These are phyloP conservation scores for Aspergillus sp. DNA, from an alignment of 2,329 filamentous ascomycete species.

Conservation along the genomic window DNA sequence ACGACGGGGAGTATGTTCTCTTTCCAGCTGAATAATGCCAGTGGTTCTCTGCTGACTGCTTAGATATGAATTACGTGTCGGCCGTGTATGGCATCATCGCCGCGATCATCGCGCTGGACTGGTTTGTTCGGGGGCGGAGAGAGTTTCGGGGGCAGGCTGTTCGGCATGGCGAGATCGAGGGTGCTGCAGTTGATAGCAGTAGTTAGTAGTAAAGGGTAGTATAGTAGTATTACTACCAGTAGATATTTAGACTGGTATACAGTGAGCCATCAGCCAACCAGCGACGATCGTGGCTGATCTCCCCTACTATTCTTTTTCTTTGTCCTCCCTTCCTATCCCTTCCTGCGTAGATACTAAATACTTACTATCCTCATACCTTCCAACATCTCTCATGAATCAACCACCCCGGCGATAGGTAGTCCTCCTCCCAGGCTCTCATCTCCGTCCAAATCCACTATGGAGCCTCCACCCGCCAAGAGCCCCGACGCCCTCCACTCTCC, in stretches of 20 bases:
- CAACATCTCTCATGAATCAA: no score
- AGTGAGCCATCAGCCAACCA: no score
- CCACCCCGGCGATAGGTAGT: no score
- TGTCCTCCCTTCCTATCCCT: no score
- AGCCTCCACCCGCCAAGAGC: background rate
- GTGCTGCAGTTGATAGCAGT: no score
- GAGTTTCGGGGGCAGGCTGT: constrained; percentile 18
- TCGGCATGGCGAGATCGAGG: constrained; percentile 13
- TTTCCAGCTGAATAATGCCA: background rate
- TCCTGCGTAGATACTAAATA: no score
- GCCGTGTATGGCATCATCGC: constrained; percentile 21
- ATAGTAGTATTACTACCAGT: background rate
- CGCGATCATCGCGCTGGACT: constrained; percentile 22
- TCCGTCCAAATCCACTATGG: no score
- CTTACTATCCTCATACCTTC: no score
- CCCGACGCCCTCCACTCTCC: background rate
- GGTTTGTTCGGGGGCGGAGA: constrained; percentile 18
- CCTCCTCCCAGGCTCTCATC: no score
- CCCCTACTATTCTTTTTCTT: no score
- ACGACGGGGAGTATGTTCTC: constrained; percentile 18
- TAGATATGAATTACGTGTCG: constrained; percentile 32
- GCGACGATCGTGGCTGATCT: no score
- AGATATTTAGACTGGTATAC: background rate
- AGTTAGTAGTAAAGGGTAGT: no score
- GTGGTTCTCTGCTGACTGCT: background rate